Evolutionary conservation across 192 early-diverging fungal genomes (phyloP).

Genomic region (Bifiguratus adelaidae): DNA sequence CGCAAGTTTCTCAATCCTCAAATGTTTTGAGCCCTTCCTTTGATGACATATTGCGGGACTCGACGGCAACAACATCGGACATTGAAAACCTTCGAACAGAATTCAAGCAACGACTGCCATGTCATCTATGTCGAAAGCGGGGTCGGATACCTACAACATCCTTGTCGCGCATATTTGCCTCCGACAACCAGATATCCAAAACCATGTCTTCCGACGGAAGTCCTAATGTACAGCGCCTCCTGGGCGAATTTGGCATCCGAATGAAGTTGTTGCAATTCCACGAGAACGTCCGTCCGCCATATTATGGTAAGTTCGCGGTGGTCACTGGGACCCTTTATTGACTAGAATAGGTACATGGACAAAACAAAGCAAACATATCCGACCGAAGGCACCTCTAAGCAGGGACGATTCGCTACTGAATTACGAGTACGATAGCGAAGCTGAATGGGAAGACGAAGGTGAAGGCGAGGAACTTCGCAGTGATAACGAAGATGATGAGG

Average conservation of each 20-base stretch:
- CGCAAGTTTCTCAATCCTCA: slow-evolving; percentile 24
- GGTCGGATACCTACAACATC: slow-evolving; percentile 7
- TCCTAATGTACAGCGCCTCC: slow-evolving; percentile 15
- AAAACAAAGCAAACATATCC: slow-evolving; percentile 39
- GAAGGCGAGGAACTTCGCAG: slow-evolving; percentile 78
- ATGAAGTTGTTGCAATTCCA: slow-evolving; percentile 62
- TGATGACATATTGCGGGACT: not conserved
- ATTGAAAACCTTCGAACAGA: not conserved
- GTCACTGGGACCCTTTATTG: too few species aligned
- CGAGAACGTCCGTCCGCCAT: slow-evolving; percentile 63
- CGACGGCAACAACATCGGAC: not conserved
- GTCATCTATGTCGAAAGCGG: not conserved
- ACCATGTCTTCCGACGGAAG: slow-evolving; percentile 3
- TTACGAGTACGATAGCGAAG: slow-evolving; percentile 84
- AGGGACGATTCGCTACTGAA: slow-evolving; percentile 53
- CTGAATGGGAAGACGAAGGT: slow-evolving; percentile 85
- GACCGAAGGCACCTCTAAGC: slow-evolving; percentile 47
- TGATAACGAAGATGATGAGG: slow-evolving; percentile 71
- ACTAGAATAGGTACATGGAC: slow-evolving; percentile 72
- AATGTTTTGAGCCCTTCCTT: slow-evolving; percentile 1
- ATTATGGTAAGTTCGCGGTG: slow-evolving; percentile 57
- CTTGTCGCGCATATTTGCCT: slow-evolving; percentile 16
- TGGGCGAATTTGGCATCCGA: slow-evolving; percentile 16
- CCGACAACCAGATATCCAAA: too few species aligned
- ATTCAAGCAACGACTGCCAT: not conserved